Base-by-base conservation (phyloP, 2,329 filamentous ascomycete species). In the Thielaviopsis populi region DNA sequence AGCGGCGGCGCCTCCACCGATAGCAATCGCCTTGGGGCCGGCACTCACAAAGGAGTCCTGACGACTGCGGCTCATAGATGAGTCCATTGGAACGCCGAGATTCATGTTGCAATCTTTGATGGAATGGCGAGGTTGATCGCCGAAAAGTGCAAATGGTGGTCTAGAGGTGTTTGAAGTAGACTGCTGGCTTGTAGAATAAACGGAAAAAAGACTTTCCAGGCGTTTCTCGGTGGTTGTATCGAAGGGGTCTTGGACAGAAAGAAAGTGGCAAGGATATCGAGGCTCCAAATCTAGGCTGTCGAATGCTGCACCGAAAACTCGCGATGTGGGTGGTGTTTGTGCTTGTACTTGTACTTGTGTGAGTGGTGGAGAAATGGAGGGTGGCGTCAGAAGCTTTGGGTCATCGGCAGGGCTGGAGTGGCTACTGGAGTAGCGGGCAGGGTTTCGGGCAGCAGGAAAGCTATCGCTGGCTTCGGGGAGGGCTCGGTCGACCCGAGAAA, bases 31-130 rank as follows among this genome's bases (percentile, higher is more conserved):
- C 73, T 84, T 85, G 24, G 83, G 81, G 59, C 82, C 82, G 65
- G 81, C 80, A 74, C 81, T 83, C 72, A 83, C 81, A 72, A 86
- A 85, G 63, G 83, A 86, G 75, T 85, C 83, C 72, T 85, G 81
- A 69, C 82, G 79, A 72, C 73, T 77, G 71, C 80, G 81, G 74
- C 79, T 76, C 75, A 82, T 76, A 72, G 73, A 73, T 65, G 78
- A 75, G 74, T 85, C 82, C 70, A 83, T 79, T 67, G 77, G 75
- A 64, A 80, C 78, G 69, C 80, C 81, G 69, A 82, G 80, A 68
- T 83, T 83, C 79, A 85, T 84, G 63, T 79, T 73, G 75, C 75
- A 64, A 50, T 62, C 60, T 72, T 69, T 69, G 68, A 74, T 68
- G 64, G 70, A 68, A 66, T 71, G 67, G 50, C 62, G 27, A 50